Base-by-base conservation (phyloP, 2,329 filamentous ascomycete species). In the Cryphonectria naterciae region DNA sequence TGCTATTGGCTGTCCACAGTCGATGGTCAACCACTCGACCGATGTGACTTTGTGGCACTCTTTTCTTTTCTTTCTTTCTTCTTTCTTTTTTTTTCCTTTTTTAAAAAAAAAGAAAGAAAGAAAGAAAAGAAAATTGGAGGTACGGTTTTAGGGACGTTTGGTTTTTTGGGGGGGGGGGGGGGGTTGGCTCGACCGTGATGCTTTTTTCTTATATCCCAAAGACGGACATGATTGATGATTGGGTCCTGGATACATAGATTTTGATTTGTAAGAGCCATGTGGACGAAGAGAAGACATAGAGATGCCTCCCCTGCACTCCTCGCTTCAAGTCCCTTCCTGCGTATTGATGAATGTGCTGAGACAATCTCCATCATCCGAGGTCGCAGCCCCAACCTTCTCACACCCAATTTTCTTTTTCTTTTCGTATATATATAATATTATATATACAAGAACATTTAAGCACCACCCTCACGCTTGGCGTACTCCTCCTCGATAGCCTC, bases 401-500 rank as follows among this genome's bases (percentile, higher is more conserved):
- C 19, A n/a, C 19, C 19, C 46, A 13, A 13, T 49, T 22, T 49
- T 49, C 13, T 22, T 63, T 39, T n/a, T 17, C 7, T 2, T 22
- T 32, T 32, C 32, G 32, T 32, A 4, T 32, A 32, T 32, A 32
- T 3, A 32, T 32, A n/a, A n/a, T n/a, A n/a, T n/a, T n/a, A n/a
- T n/a, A n/a, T n/a, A n/a, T n/a, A n/a, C n/a, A n/a, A n/a, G n/a
- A n/a, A n/a, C n/a, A n/a, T n/a, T n/a, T 75, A 90, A 73, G 88
- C 87, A 74, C 87, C 87, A 43, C 88, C 88, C 80, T 89, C 88
- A 41, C 88, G 83, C 81, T 89, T 89, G 71, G 88, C 87, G 75
- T 90, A 89, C 77, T 90, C 88, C 1, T 89, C 87, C 80, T 90
- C 87, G 52, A 90, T 90, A 25, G 86, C 87, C 79, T 90, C 88